Evolutionary conservation across 371 early-diverging fungal genomes (phyloP).

Genomic region (Lichtheimia ornata): DNA sequence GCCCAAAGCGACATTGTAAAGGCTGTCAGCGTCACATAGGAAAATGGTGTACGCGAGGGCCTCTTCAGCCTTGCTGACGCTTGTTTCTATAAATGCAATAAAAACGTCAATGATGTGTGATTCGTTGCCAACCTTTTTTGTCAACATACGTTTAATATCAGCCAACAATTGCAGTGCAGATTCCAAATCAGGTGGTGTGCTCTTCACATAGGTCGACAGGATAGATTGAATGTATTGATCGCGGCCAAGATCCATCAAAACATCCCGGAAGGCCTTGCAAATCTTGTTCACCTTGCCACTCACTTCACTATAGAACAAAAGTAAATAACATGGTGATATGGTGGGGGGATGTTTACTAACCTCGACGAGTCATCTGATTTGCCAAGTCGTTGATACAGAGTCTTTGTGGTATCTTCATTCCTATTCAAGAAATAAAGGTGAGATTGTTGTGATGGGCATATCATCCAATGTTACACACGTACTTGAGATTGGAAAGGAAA

Average conservation of each 20-base stretch:
- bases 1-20: constrained; percentile 92
- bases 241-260: constrained; percentile 61
- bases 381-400: constrained; percentile 59
- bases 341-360: background rate
- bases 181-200: constrained; percentile 85
- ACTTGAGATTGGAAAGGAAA: constrained; percentile 81
- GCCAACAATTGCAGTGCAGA: constrained; percentile 71
- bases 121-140: constrained; percentile 18
- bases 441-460: background rate
- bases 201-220: constrained; percentile 85
- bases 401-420: constrained; percentile 68
- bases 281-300: constrained; percentile 75
- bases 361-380: background rate
- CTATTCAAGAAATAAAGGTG: constrained; percentile 22
- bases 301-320: constrained; percentile 11
- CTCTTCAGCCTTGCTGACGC: constrained; percentile 69
- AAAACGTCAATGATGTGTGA: constrained; percentile 36
- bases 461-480: constrained; percentile 3
- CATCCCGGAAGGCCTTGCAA: constrained; percentile 73
- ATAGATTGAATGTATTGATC: constrained; percentile 79
- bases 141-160: constrained; percentile 51
- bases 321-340: too few species aligned
- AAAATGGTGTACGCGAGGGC: constrained; percentile 92
- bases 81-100: constrained; percentile 25
- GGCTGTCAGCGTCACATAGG: constrained; percentile 81